phyloP scores from a whole-genome alignment of 75 land plant species.

The Sequoiadendron giganteum region DNA sequence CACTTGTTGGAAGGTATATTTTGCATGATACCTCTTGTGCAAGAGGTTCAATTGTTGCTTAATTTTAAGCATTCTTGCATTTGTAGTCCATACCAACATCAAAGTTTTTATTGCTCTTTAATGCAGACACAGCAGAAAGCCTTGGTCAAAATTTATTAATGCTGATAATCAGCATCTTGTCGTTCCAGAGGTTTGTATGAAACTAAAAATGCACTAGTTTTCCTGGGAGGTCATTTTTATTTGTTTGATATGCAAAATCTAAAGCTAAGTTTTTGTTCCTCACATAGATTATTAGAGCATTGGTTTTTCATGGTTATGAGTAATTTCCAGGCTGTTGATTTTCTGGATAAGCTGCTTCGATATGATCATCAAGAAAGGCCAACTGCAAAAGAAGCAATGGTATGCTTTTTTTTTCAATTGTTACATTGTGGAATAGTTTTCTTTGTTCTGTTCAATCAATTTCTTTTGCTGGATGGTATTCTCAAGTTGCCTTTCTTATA shows the following conservation, averaged over 20 bases:
- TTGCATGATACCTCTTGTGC: neutral
- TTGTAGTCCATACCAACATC: neutral
- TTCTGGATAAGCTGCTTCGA: slow-evolving; percentile 77
- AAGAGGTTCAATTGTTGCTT: neutral
- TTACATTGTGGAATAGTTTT: neutral
- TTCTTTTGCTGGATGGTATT: neutral
- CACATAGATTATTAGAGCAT: neutral
- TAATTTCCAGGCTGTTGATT: slow-evolving; percentile 70
- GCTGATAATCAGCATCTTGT: slow-evolving; percentile 83
- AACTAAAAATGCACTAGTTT: neutral
- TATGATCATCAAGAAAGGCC: slow-evolving; percentile 91
- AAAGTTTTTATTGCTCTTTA: neutral
- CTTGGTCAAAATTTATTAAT: slow-evolving; percentile 84
- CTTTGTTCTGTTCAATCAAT: neutral
- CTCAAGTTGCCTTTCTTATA: neutral
- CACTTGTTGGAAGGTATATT: slow-evolving; percentile 76
- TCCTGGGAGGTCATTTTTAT: neutral
- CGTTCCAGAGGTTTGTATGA: slow-evolving; percentile 62
- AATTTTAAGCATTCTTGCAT: too few species aligned
- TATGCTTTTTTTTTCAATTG: slow-evolving; percentile 10
- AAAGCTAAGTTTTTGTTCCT: neutral
- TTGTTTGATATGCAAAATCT: neutral
- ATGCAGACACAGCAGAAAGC: slow-evolving; percentile 77
- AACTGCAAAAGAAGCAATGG: slow-evolving; percentile 94
- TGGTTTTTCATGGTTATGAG: neutral